A percentile compares a stretch with the other conserved stretches of the same genome.
Evolutionary conservation across 1,284 basidiomycete species (phyloP).

Genomic region (Volvariella surrecta): DNA sequence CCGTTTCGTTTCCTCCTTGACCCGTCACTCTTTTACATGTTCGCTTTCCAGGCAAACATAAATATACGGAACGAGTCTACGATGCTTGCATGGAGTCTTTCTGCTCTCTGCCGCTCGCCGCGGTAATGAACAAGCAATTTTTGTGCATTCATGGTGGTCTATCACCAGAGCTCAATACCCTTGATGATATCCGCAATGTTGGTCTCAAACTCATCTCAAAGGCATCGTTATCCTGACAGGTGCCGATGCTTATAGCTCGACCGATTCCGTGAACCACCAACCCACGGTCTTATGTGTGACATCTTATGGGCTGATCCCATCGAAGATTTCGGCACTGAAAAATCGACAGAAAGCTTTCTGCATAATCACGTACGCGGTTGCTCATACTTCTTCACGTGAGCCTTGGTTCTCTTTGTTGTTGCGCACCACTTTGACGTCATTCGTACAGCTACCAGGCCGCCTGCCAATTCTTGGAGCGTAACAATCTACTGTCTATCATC

Average conservation of each 20-base stretch:
- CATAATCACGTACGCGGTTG: slow-evolving; percentile 92
- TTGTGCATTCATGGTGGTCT: slow-evolving; percentile 99
- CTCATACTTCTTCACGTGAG: slow-evolving; percentile 91
- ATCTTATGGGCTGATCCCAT: slow-evolving; percentile 92
- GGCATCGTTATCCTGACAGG: slow-evolving; percentile 2
- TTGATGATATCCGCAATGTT: slow-evolving; percentile 72
- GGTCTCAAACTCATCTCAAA: slow-evolving; percentile 19
- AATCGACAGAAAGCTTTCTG: slow-evolving; percentile 48
- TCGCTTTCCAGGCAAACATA: slow-evolving; percentile 68
- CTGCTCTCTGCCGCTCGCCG: slow-evolving; percentile 85
- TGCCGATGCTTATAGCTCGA: slow-evolving; percentile 51
- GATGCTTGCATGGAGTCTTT: slow-evolving; percentile 91
- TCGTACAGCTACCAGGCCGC: slow-evolving; percentile 77
- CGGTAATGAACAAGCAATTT: slow-evolving; percentile 94
- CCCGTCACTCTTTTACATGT: not conserved
- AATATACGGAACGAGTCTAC: slow-evolving; percentile 84
- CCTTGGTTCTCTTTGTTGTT: slow-evolving; percentile 9
- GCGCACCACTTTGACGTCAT: not conserved
- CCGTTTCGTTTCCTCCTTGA: not conserved
- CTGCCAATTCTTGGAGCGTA: slow-evolving; percentile 91
- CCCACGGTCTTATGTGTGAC: slow-evolving; percentile 90
- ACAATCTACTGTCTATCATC: slow-evolving; percentile 87
- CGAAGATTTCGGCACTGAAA: slow-evolving; percentile 62
- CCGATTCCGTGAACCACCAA: slow-evolving; percentile 92
- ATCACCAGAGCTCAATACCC: slow-evolving; percentile 78